Base-by-base conservation (phyloP, 2,329 filamentous ascomycete species). In the Xylaria hypoxylon region DNA sequence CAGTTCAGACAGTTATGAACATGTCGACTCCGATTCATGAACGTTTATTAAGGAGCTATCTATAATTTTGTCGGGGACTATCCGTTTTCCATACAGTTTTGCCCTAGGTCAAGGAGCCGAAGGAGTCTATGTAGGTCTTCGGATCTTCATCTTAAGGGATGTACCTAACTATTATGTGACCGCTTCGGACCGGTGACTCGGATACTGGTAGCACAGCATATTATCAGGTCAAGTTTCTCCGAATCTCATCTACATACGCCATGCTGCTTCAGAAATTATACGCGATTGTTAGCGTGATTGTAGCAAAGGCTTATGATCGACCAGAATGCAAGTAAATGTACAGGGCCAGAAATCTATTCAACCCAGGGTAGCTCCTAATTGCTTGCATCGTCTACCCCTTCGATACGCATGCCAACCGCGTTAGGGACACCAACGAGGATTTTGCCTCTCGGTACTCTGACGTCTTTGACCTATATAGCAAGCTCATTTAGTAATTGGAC, bases 341-440 rank as follows among this genome's bases (percentile, higher is more conserved):
- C 17, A 45, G 17, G 13, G 52, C 17, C 31, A 8, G 13, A n/a
- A 33, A 24, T 26, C 8, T 28, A 28, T 38, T n/a, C 19, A n/a
- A 22, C 15, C n/a, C 31, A 5, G 45, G 4, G 13, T 22, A 38
- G 15, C n/a, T 22, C 17, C 22, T 24, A 50, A 19, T 51, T n/a
- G n/a, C 45, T 47, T 58, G 11, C 57, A 47, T 64, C 65, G 10
- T 77, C 78, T 31, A 73, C 76, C 2, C 80, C 80, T 66, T 81
- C 79, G 48, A 80, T 81, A 26, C 78, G 75, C 79, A 82, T 81
- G 5, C 80, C 80, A 50, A 79, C 57, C 2, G 80, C 80, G 68
- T 79, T 82, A 7, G 80, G 80, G 58, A 81, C 75, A n/a, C 80
- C 80, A 53, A 81, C 78, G 1, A 82, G 67, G 47, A 82, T 80